Base-by-base conservation (phyloP, 148 eudicot genomes). In the Dysphania ambrosioides region DNA sequence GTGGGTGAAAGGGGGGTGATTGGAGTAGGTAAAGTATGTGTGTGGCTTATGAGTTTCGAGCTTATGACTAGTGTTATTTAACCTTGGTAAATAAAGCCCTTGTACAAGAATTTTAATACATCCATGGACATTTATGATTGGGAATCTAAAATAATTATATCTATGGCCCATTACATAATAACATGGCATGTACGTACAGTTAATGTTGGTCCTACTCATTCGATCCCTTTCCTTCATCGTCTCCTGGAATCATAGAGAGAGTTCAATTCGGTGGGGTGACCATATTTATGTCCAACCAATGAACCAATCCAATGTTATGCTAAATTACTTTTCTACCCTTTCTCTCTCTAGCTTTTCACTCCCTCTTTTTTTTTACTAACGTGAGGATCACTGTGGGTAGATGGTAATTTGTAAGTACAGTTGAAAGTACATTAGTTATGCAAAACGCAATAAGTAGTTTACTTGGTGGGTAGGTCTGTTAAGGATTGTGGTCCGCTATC, bases 391-490 rank as follows among this genome's bases (percentile, higher is more conserved):
- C 2, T 34, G 32, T 49, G 30, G 68, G 6, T 47, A 29, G 38
- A 31, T 36, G 56, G 66, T 75, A 75, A 75, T 66, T 71, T 16
- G 75, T 75, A 42, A 71, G 51, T 66, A 42, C 38, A n/a, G 9
- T 13, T 8, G 16, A 65, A 35, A 65, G 34, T 55, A 30, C 47
- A 31, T 49, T 74, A 29, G 42, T 30, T 71, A 63, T 23, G 66
- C 36, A 59, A 34, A 26, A 53, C 56, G 42, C 49, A 80, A 70
- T 79, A 67, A 75, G 71, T 75, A 27, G 11, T 24, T 70, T 75
- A 63, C 15, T 35, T 75, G 82, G 71, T 75, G 82, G 79, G 78
- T 79, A 49, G 82, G 55, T 70, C 70, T 62, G 75, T 73, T 42
- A 51, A n/a, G n/a, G n/a, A n/a, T n/a, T n/a, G n/a, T 72, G 59